Conservation (phyloP, 129 eudicot genomes). For the Escallonia rubra region DNA sequence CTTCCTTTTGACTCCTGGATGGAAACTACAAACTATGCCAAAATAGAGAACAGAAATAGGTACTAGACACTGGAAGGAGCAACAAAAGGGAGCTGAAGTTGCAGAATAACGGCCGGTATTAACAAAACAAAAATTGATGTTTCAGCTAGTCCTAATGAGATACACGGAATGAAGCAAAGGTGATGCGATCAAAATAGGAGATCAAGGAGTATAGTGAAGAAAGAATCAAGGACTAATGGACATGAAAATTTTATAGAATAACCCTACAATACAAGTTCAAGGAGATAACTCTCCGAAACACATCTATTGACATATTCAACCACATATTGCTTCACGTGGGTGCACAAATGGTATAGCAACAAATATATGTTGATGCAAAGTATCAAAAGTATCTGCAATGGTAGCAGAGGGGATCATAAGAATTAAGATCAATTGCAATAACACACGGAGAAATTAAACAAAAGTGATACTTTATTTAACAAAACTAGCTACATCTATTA, state of each 20-base stretch:
- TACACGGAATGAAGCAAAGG: slow-evolving; percentile 17
- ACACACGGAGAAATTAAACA: not conserved
- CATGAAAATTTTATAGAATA: slow-evolving; percentile 33
- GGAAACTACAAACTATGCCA: slow-evolving; percentile 11
- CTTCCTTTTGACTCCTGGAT: slow-evolving; percentile 34
- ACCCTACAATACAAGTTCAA: slow-evolving; percentile 68
- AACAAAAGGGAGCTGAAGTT: not conserved
- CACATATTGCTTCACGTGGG: slow-evolving; percentile 28
- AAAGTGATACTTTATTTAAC: not conserved
- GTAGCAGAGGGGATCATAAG: not conserved
- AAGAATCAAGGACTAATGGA: not conserved
- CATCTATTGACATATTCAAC: slow-evolving; percentile 43
- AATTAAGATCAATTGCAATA: not conserved
- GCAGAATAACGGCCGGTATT: not conserved
- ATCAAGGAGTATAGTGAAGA: not conserved
- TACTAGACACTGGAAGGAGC: not conserved
- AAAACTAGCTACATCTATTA: not conserved
- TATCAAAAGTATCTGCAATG: slow-evolving; percentile 9
- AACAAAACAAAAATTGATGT: not conserved
- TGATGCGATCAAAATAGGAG: slow-evolving; percentile 31
- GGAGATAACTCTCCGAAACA: slow-evolving; percentile 37
- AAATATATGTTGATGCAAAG: not conserved
- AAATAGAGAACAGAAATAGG: not conserved
- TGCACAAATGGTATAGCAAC: slow-evolving; percentile 1
- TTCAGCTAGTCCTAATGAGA: slow-evolving; percentile 22